Percentiles rank a stretch among this genome's conserved stretches.
Evolutionary conservation across 164 flowering plant genomes (phyloP).

Genomic region (Amborella trichopoda): DNA sequence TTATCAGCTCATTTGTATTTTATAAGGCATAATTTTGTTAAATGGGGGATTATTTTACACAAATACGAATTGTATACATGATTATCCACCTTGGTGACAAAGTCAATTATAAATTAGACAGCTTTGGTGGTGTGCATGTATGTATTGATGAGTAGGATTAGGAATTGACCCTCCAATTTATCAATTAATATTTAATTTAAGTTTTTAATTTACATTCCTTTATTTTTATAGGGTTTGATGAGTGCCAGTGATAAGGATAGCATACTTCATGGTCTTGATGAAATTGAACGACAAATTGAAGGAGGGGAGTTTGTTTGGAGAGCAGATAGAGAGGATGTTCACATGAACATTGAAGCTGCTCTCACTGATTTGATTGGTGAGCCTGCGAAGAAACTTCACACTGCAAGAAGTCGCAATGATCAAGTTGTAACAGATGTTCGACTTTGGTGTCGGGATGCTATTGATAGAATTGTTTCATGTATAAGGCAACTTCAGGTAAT

Average conservation of each 20-base stretch:
- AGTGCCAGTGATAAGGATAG: conserved; percentile 32
- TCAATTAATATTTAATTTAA: too few relatives aligned
- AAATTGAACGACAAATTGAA: conserved; percentile 68
- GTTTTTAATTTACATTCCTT: too few relatives aligned
- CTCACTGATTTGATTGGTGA: conserved; percentile 92
- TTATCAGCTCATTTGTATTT: too few relatives aligned
- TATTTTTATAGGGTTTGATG: conserved; percentile 69
- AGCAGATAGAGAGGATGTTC: conserved; percentile 94
- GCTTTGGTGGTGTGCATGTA: too few relatives aligned
- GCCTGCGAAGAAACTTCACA: conserved; percentile 97
- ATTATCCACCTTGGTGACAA: too few relatives aligned
- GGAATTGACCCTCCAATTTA: too few relatives aligned
- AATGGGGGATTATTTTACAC: too few relatives aligned
- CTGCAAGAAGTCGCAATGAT: conserved; percentile 94
- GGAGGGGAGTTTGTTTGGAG: conserved; percentile 81
- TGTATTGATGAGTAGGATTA: too few relatives aligned
- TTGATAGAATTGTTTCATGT: conserved; percentile 38
- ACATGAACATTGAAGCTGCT: conserved; percentile 99
- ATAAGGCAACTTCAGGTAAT: conserved; percentile 62
- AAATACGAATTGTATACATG: too few relatives aligned
- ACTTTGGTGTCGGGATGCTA: conserved; percentile 96
- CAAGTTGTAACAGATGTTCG: conserved; percentile 94
- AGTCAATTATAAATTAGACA: too few relatives aligned
- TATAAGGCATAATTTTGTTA: too few relatives aligned
- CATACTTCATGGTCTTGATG: conserved; percentile 54